phyloP scores from a whole-genome alignment of 139 green algal species.

The Chlamydomonas sp. region DNA sequence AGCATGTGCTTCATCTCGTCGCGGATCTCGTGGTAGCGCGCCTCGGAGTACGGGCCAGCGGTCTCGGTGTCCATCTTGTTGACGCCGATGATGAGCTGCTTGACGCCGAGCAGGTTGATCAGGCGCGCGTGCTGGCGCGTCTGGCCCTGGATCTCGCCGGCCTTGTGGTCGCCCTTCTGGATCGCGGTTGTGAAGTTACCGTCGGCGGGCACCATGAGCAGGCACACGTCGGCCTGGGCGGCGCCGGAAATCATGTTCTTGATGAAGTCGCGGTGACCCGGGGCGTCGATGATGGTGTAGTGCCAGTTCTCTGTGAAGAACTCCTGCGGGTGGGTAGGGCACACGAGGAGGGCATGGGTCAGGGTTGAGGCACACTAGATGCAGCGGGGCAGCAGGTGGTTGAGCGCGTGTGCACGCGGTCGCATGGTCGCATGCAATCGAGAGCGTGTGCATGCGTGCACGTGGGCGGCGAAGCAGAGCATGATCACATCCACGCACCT shows the following conservation, averaged over 20 bases:
- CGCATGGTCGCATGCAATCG: too few relatives aligned
- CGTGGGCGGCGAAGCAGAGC: too few relatives aligned
- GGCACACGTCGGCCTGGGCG: constrained; percentile 85
- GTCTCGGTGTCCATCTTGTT: constrained; percentile 98
- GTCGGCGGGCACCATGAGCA: constrained; percentile 80
- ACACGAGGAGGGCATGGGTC: too few relatives aligned
- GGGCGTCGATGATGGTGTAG: constrained; percentile 97
- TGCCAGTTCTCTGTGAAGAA: constrained; percentile 98
- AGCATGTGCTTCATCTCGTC: constrained; percentile 95
- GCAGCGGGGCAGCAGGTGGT: too few relatives aligned
- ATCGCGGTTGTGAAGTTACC: constrained; percentile 97
- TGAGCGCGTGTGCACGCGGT: too few relatives aligned
- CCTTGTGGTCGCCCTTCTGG: constrained; percentile 97
- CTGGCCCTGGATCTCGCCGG: constrained; percentile 93
- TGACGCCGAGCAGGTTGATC: constrained; percentile 95
- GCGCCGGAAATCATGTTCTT: constrained; percentile 99
- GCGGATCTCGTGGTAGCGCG: constrained; percentile 94
- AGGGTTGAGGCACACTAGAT: too few relatives aligned
- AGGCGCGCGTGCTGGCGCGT: constrained; percentile 98
- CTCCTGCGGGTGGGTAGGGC: too few relatives aligned
- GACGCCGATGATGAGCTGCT: constrained; percentile 91
- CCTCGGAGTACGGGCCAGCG: constrained; percentile 81
- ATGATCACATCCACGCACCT: too few relatives aligned
- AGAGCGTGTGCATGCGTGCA: too few relatives aligned
- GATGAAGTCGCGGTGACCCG: constrained; percentile 97